Evolutionary conservation across 192 early-diverging fungal genomes (phyloP), one percentile per base, ranked within the genome.

Genomic region (Coemansia sp.): DNA sequence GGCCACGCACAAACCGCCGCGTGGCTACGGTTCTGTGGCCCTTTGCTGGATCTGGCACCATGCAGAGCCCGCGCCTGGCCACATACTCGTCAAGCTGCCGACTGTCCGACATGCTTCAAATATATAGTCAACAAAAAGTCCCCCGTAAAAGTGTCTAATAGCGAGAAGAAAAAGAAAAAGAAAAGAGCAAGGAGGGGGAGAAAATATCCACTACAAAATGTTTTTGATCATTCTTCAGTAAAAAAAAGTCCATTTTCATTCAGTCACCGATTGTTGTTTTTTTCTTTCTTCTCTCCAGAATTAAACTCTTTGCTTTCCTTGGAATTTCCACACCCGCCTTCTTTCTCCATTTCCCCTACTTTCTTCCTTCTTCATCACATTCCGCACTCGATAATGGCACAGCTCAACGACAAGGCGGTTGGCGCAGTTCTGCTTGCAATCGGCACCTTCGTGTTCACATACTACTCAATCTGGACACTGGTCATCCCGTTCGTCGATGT

Each of bases 391-490:
- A 37, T n/a, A 64, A 82, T 82, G 79, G 52, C 75, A 32, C 74
- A 88, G 65, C 61, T 82, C 71, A 65, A 83, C 54, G 95, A 97
- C 86, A 89, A 90, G 78, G 76, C 91, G 21, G 88, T 95, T 32
- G 95, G 95, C 18, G 91, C 87, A 12, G 79, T 81, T 50, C 79
- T 94, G 18, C 83, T 94, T 47, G 79, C 85, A 9, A 68, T 92
- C 57, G 90, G 91, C 47, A 75, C 87, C 23, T 77, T 88, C 48
- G 88, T 95, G 49, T 96, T 95, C 75, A 65, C 86, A 54, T 97
- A 97, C 76, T 97, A 96, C 82, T 90, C 93, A 18, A 82, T 90
- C 56, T 97, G 95, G 95, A 90, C 92, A 2, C 85, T 97, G 40
- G 80, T 96, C 21, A 89, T 97, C 45, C 94, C 94, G 32, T 94